Evolutionary conservation across 306 rosid genomes (phyloP).

Genomic region (Trifolium pratense): DNA sequence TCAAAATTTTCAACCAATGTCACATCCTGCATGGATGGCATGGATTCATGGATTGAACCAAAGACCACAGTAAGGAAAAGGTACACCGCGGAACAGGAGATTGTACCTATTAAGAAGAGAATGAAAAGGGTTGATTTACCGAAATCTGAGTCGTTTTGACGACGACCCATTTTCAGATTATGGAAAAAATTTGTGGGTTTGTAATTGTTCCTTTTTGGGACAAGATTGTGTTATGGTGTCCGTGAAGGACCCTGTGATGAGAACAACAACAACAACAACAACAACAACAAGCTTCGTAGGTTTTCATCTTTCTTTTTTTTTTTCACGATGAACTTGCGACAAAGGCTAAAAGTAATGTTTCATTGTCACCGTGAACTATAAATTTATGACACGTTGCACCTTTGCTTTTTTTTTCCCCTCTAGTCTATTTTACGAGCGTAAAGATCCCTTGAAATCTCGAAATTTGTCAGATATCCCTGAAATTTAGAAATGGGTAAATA

Average conservation of each 20-base stretch:
- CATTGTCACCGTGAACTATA: neutral
- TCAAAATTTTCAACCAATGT: conserved; percentile 5
- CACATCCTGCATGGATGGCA: conserved; percentile 37
- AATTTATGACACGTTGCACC: neutral
- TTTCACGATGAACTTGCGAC: neutral
- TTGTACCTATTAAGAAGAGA: conserved; percentile 58
- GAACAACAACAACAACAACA: neutral
- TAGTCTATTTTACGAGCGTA: too few relatives aligned
- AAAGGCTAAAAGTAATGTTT: neutral
- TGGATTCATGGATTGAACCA: neutral
- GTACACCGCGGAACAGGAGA: conserved; percentile 64
- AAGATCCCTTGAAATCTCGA: too few relatives aligned
- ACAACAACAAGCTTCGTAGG: neutral
- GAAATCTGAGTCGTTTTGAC: conserved; percentile 60
- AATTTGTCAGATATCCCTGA: too few relatives aligned
- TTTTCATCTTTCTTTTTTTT: neutral
- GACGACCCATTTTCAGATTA: conserved; percentile 66
- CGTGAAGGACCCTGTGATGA: neutral
- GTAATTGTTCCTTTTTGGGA: too few relatives aligned
- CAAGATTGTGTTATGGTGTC: neutral
- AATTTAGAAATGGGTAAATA: too few relatives aligned
- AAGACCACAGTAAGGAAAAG: conserved; percentile 45
- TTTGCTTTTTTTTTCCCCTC: too few relatives aligned
- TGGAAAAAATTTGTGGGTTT: conserved; percentile 28
- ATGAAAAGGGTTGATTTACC: conserved; percentile 53